Base-by-base conservation (phyloP, 148 eudicot species). In the Talinum fruticosum region DNA sequence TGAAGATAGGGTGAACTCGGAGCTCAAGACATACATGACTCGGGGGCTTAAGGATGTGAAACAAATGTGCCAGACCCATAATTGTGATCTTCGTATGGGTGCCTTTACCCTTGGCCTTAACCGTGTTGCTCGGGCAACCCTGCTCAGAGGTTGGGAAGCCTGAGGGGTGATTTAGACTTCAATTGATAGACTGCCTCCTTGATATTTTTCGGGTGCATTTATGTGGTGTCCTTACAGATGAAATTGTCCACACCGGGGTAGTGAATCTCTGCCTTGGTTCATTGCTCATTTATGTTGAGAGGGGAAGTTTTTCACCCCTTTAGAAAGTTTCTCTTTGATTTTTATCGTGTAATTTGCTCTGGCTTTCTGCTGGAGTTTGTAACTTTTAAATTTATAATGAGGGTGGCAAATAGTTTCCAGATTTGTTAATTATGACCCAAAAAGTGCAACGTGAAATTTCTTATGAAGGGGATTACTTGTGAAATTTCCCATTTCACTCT, bases 91-190 rank as follows among this genome's bases (percentile, higher is more conserved):
- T 29, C 93, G 99, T 21, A 96, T 96, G 97, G 99, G 99, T 76
- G 99, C 99, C 57, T 95, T 96, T 54, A 90, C 93, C 35, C 91
- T 96, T 1, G 99, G 99, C 2, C 83, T 96, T 28, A 96, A 96
- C 79, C 99, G 99, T 41, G 99, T 96, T 45, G 97, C 97, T 30
- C 84, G 92, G 12, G 99, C 99, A 29, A 96, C 99, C n/a, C 80
- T 96, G 57, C 99, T 96, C 69, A 84, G 99, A 80, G 99, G 99
- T 34, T 96, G 99, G 99, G 99, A 85, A 84, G 99, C 99, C 34
- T 95, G 74, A 94, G 80, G 7, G 29, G 14, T 10, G 44, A 37
- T 38, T 30, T 67, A 33, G n/a, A 51, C 44, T 33, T 14, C 74
- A 47, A 38, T 49, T 73, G 47, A 36, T 21, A 32, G n/a, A 8